Evolutionary conservation across 2,329 filamentous ascomycete genomes (phyloP).

Genomic region (Alternaria triticina): DNA sequence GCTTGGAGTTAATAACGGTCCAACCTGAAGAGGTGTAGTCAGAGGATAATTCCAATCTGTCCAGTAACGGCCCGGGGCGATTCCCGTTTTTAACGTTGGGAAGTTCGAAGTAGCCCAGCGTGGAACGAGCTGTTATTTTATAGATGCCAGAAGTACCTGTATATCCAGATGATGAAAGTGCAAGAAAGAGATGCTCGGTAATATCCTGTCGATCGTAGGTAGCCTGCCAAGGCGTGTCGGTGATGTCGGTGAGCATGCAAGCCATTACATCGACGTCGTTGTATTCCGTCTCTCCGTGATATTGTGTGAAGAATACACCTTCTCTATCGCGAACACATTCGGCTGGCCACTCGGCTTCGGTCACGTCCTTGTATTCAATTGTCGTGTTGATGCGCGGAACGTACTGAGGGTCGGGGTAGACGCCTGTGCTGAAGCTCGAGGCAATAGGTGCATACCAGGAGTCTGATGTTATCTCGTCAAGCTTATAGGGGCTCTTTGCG

Average conservation of each 20-base stretch:
- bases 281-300: not conserved
- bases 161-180: too few species aligned
- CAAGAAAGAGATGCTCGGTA: not conserved
- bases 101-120: constrained; percentile 5
- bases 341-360: not conserved
- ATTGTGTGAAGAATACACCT: not conserved
- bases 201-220: not conserved
- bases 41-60: not conserved
- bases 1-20: too few species aligned
- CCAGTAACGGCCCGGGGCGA: not conserved
- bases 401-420: not conserved
- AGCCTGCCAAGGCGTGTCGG: not conserved
- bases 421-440: not conserved
- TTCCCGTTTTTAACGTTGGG: not conserved
- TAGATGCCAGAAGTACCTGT: too few species aligned
- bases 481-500: too few species aligned
- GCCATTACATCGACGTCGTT: too few species aligned
- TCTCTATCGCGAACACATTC: not conserved
- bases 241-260: not conserved
- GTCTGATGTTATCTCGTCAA: not conserved
- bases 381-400: constrained; percentile 2
- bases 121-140: too few species aligned
- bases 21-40: too few species aligned
- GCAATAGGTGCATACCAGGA: not conserved
- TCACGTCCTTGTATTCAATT: not conserved